phyloP scores from a whole-genome alignment of 768 basidiomycete genomes.

The Mycena haematopus region DNA sequence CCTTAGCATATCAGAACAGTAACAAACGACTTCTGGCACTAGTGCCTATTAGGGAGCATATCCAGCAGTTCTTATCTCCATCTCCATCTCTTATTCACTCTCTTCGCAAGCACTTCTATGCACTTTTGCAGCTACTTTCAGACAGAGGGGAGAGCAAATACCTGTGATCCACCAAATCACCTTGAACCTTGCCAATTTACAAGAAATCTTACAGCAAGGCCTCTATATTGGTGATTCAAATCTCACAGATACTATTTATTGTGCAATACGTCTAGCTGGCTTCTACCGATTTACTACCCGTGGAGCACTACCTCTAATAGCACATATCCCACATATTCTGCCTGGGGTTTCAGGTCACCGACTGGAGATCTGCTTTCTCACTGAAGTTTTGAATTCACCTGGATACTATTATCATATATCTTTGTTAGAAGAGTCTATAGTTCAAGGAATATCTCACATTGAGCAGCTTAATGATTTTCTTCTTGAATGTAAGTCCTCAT shows the following conservation, averaged over 20 bases:
- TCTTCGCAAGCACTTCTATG: neutral
- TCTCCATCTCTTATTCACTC: neutral
- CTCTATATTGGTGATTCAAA: neutral
- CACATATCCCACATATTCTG: neutral
- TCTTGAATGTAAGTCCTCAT: neutral
- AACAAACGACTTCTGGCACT: neutral
- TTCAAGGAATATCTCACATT: neutral
- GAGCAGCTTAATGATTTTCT: neutral
- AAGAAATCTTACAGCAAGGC: neutral
- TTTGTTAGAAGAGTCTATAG: neutral
- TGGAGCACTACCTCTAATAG: neutral
- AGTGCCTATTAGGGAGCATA: neutral
- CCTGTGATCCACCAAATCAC: neutral
- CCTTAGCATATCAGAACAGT: neutral
- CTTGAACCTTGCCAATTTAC: neutral
- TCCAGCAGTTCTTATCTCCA: neutral
- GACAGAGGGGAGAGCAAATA: neutral
- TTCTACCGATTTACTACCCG: neutral
- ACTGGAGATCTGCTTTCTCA: neutral
- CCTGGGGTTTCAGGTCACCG: neutral
- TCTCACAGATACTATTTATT: neutral
- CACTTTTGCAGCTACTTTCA: neutral
- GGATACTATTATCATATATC: neutral
- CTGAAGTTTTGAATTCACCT: neutral
- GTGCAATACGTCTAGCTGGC: neutral